phyloP scores from a whole-genome alignment of 441 rosid species.

The Corymbia citriodora region DNA sequence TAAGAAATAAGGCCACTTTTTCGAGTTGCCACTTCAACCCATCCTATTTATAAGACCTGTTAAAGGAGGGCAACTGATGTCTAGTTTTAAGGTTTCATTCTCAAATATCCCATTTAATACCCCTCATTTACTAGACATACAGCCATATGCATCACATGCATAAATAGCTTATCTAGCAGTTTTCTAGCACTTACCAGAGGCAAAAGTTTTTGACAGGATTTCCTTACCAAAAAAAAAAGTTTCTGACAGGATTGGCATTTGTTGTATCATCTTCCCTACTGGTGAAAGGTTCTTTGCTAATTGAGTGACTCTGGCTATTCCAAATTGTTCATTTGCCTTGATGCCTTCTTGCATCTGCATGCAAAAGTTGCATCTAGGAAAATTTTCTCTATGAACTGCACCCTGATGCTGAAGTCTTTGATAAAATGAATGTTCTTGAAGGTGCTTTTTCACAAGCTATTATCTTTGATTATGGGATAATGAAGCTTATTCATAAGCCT shows the following conservation, averaged over 20 bases:
- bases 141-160: not conserved
- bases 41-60: not conserved
- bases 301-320: not conserved
- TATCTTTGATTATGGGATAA: not conserved
- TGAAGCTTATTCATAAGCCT: not conserved
- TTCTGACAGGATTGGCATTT: not conserved
- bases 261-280: not conserved
- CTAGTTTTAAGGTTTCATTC: not conserved
- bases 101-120: not conserved
- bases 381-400: not conserved
- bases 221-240: too few species aligned
- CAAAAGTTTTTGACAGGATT: not conserved
- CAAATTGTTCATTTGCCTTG: not conserved
- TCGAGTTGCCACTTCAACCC: not conserved
- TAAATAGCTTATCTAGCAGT: not conserved
- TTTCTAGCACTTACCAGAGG: not conserved
- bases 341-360: not conserved
- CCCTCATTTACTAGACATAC: not conserved
- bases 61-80: not conserved
- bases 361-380: not conserved
- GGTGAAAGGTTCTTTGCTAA: not conserved
- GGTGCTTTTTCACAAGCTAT: not conserved
- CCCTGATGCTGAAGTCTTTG: not conserved
- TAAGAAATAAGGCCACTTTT: not conserved
- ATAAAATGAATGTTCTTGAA: not conserved